A percentile compares a stretch with the other conserved stretches of the same genome.
Evolutionary conservation across 1,284 basidiomycete species (phyloP).

Genomic region (Ceratobasidium sp.): DNA sequence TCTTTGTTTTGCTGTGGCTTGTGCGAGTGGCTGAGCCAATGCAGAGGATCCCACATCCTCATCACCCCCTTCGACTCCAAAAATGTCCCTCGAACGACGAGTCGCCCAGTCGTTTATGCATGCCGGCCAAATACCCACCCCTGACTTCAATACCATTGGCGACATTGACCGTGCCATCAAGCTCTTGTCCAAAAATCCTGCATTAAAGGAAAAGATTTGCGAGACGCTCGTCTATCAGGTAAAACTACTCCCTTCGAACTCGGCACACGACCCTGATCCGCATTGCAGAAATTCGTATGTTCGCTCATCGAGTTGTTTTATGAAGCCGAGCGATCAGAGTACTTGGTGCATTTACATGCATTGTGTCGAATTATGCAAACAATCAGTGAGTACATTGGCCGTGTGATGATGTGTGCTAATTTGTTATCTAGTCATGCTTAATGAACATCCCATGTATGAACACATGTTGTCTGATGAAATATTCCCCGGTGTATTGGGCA

Average conservation of each 20-base stretch:
- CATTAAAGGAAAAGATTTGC: constrained; percentile 28
- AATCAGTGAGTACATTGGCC: constrained; percentile 70
- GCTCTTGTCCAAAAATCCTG: constrained; percentile 51
- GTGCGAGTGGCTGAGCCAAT: constrained; percentile 48
- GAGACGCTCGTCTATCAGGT: constrained; percentile 33
- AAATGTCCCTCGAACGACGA: constrained; percentile 23
- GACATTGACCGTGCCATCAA: constrained; percentile 82
- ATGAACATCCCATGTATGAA: constrained; percentile 95
- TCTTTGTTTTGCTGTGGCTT: not conserved
- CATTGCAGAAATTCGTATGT: constrained; percentile 21
- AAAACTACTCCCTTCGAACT: not conserved
- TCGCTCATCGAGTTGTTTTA: constrained; percentile 27
- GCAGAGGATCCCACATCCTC: constrained; percentile 62
- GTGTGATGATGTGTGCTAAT: constrained; percentile 39
- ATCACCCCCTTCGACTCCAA: constrained; percentile 57
- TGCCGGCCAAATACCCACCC: constrained; percentile 67
- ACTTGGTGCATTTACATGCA: constrained; percentile 84
- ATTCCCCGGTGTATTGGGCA: constrained; percentile 91
- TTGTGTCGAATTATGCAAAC: constrained; percentile 94
- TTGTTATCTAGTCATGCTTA: constrained; percentile 78
- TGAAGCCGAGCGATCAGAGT: constrained; percentile 90
- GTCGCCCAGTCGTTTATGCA: constrained; percentile 63
- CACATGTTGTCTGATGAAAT: constrained; percentile 93
- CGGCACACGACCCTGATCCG: not conserved
- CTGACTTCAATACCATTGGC: constrained; percentile 70